These are phyloP conservation scores for Alnus rubra DNA, from an alignment of 306 rosid genomes.

Conservation along the genomic window DNA sequence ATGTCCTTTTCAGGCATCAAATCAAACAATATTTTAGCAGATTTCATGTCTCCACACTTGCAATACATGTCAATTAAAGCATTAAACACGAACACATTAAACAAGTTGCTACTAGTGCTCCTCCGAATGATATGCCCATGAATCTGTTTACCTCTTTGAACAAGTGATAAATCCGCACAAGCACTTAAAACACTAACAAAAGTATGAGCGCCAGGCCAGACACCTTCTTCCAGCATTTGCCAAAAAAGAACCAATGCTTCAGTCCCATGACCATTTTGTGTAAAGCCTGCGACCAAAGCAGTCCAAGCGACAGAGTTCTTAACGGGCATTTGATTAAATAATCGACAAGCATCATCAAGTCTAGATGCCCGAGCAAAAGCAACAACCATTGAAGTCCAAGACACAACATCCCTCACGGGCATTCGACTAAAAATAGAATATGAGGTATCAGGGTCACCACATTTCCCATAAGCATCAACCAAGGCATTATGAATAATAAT, in stretches of 20 bases:
- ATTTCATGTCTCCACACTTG: conserved; percentile 57
- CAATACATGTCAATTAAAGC: conserved; percentile 63
- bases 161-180: conserved; percentile 49
- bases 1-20: conserved; percentile 39
- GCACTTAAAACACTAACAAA: conserved; percentile 54
- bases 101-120: conserved; percentile 29
- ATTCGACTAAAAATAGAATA: conserved; percentile 43
- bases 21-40: conserved; percentile 52
- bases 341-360: conserved; percentile 44
- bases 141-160: conserved; percentile 55
- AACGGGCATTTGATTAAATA: conserved; percentile 50
- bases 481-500: conserved; percentile 49
- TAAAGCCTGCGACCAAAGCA: conserved; percentile 53
- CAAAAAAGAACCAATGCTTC: conserved; percentile 50
- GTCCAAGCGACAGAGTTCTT: conserved; percentile 57
- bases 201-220: conserved; percentile 43
- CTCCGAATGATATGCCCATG: conserved; percentile 49
- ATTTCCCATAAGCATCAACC: conserved; percentile 66
- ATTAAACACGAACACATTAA: conserved; percentile 44
- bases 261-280: conserved; percentile 27
- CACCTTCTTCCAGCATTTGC: conserved; percentile 46
- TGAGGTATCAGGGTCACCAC: conserved; percentile 39
- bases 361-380: conserved; percentile 37
- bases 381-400: conserved; percentile 59
- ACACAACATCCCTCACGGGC: conserved; percentile 52